Evolutionary conservation across 495 filamentous ascomycete species (phyloP).

Genomic region (Penicillium soppii): DNA sequence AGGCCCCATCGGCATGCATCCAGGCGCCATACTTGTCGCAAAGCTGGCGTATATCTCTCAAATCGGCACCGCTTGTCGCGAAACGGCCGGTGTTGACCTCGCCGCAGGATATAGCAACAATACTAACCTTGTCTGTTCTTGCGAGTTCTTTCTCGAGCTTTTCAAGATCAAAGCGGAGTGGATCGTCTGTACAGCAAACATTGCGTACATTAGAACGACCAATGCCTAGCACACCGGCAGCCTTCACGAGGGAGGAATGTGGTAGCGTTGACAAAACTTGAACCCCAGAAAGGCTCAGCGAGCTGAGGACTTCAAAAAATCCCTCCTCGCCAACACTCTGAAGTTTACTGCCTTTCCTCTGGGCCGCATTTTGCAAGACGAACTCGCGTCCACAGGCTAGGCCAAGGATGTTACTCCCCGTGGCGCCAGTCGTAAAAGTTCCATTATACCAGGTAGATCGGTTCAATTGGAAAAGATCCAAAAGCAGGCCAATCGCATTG

Average conservation of each 20-base stretch:
- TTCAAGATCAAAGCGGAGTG: constrained; percentile 67
- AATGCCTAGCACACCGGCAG: constrained; percentile 76
- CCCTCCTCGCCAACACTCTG: constrained; percentile 67
- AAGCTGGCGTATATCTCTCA: constrained; percentile 62
- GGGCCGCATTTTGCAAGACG: constrained; percentile 49
- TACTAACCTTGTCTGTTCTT: constrained; percentile 55
- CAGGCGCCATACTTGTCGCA: constrained; percentile 77
- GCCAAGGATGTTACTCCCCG: constrained; percentile 80
- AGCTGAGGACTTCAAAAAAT: constrained; percentile 61
- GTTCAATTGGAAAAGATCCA: constrained; percentile 64
- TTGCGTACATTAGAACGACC: constrained; percentile 68
- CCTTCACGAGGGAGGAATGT: constrained; percentile 81
- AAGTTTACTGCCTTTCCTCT: constrained; percentile 31
- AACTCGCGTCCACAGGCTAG: constrained; percentile 75
- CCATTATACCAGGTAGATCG: constrained; percentile 47
- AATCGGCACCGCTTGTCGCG: constrained; percentile 61
- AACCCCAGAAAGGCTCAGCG: constrained; percentile 61
- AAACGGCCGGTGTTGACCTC: constrained; percentile 93
- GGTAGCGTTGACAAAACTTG: constrained; percentile 77
- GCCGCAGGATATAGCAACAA: constrained; percentile 76
- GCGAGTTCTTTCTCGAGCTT: constrained; percentile 54
- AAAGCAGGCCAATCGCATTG: constrained; percentile 64
- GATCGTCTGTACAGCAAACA: constrained; percentile 50
- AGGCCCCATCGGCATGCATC: constrained; percentile 91
- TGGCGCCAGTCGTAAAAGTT: constrained; percentile 89